Evolutionary conservation across 2,329 filamentous ascomycete species (phyloP).

Genomic region (Arthrobotrys megalospora): DNA sequence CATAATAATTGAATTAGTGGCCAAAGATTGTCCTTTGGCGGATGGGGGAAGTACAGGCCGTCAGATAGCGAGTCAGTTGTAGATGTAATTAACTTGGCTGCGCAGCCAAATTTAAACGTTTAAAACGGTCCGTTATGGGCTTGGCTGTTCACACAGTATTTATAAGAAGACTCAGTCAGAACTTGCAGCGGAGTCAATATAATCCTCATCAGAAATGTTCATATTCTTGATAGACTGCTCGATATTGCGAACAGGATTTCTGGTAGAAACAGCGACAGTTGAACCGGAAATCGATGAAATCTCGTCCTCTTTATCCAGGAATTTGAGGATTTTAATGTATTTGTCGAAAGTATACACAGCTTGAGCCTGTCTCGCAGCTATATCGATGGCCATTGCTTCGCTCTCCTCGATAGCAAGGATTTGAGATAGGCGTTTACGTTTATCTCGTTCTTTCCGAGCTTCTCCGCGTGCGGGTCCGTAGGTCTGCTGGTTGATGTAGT

Average conservation of each 20-base stretch:
- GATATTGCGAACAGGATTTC: not conserved
- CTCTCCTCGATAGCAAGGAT: not conserved
- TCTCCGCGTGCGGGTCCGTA: not conserved
- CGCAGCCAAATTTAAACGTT: too few relatives aligned
- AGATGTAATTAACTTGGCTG: too few relatives aligned
- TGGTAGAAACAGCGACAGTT: not conserved
- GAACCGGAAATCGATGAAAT: constrained; percentile 15
- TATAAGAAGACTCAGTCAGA: constrained; percentile 12
- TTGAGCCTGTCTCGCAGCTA: not conserved
- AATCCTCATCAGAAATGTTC: constrained; percentile 4
- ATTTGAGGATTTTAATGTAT: constrained; percentile 4
- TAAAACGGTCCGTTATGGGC: too few relatives aligned
- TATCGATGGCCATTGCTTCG: not conserved
- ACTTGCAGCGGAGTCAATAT: constrained; percentile 8
- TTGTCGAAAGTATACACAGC: constrained; percentile 7
- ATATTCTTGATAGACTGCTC: not conserved
- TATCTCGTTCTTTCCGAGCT: constrained; percentile 8
- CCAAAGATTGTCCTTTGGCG: too few relatives aligned
- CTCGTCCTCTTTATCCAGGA: constrained; percentile 27
- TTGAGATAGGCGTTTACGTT: not conserved
- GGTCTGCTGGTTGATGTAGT: not conserved
- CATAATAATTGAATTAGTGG: too few relatives aligned
- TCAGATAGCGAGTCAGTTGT: too few relatives aligned
- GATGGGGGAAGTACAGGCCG: too few relatives aligned
- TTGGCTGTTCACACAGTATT: too few relatives aligned